A percentile compares a stretch with the other conserved stretches of the same genome.
These are phyloP conservation scores for Hanseniaspora clermontiae DNA, from an alignment of 805 yeast species.

Conservation along the genomic window DNA sequence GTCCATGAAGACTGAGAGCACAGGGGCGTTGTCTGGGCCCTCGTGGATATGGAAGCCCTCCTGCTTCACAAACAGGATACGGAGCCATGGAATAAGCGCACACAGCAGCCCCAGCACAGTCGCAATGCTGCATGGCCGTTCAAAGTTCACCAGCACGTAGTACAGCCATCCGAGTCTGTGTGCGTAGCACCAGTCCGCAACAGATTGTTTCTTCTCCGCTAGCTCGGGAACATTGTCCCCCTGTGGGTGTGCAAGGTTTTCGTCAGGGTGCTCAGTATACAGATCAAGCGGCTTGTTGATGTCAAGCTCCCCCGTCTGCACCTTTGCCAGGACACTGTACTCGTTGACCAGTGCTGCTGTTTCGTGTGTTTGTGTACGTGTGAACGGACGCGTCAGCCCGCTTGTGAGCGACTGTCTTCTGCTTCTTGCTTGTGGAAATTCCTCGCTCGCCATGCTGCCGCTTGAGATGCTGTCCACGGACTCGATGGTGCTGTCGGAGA, in stretches of 20 bases:
- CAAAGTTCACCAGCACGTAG: constrained; percentile 37
- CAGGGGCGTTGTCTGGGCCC: constrained; percentile 81
- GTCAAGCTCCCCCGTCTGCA: constrained; percentile 25
- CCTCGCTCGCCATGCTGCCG: not conserved
- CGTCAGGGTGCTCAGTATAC: constrained; percentile 13
- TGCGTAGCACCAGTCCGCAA: constrained; percentile 14
- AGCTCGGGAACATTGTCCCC: not conserved
- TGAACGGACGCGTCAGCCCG: not conserved
- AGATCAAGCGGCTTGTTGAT: constrained; percentile 24
- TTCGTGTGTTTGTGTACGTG: not conserved
- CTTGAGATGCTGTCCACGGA: not conserved
- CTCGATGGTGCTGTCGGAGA: not conserved
- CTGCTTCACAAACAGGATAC: constrained; percentile 50
- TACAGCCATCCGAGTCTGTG: constrained; percentile 27
- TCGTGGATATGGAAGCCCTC: constrained; percentile 36
- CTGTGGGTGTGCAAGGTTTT: not conserved
- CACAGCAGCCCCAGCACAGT: constrained; percentile 52
- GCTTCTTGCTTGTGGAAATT: not conserved
- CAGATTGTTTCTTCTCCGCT: not conserved
- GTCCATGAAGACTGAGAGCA: constrained; percentile 75
- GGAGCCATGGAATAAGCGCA: constrained; percentile 79
- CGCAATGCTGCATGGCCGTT: constrained; percentile 60
- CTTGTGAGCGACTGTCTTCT: not conserved
- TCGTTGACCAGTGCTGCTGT: constrained; percentile 24
- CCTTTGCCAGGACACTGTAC: constrained; percentile 27